Evolutionary conservation across 441 rosid genomes (phyloP).

Genomic region (Sinapis alba): DNA sequence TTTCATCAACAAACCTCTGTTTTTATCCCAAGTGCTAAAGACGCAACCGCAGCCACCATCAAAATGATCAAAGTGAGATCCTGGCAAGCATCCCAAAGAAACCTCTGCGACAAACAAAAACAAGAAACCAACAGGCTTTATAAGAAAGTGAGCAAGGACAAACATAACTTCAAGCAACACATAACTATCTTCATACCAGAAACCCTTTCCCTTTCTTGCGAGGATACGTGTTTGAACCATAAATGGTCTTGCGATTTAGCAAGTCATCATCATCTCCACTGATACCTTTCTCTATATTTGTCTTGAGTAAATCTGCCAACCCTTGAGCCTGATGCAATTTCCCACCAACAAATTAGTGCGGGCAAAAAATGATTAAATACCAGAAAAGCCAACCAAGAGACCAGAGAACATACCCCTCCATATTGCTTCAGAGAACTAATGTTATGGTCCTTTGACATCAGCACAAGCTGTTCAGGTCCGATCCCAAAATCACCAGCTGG

Average conservation of each 20-base stretch:
- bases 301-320: constrained; percentile 60
- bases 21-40: constrained; percentile 89
- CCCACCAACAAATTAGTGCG: not conserved
- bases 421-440: constrained; percentile 46
- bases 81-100: constrained; percentile 98
- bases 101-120: constrained; percentile 51
- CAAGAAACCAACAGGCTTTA: constrained; percentile 1
- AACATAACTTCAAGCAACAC: not conserved
- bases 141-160: not conserved
- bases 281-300: constrained; percentile 77
- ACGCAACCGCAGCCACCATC: constrained; percentile 92
- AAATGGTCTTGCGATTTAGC: constrained; percentile 59
- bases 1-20: constrained; percentile 69
- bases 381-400: not conserved
- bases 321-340: constrained; percentile 63
- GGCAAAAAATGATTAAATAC: constrained; percentile 8
- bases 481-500: constrained; percentile 65
- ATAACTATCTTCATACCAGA: constrained; percentile 59
- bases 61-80: constrained; percentile 91
- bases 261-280: constrained; percentile 76
- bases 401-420: constrained; percentile 68
- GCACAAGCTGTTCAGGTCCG: constrained; percentile 67
- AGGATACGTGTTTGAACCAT: constrained; percentile 96
- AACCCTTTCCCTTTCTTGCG: constrained; percentile 88
- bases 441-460: constrained; percentile 78